Evolutionary conservation across 768 basidiomycete species (phyloP).

Genomic region (Leucosporidium creatinivorum): DNA sequence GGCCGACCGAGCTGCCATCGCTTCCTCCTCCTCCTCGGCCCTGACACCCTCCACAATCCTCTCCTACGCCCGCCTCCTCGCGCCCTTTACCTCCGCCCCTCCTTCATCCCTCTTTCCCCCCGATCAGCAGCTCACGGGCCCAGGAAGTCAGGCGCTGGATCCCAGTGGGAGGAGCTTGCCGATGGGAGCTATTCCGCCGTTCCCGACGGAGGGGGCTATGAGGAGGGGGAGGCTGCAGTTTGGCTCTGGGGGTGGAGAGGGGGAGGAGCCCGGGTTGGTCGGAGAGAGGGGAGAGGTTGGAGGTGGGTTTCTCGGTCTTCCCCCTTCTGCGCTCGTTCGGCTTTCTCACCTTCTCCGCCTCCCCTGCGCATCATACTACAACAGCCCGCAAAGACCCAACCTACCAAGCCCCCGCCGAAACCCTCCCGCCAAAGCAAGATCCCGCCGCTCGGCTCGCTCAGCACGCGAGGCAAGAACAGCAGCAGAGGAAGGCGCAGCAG

Average conservation of each 20-base stretch:
- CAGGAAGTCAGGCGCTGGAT: constrained; percentile 1
- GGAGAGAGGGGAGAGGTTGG: constrained; percentile 33
- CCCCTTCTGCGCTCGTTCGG: too few species aligned
- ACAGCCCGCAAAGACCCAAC: too few species aligned
- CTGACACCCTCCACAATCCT: constrained; percentile 17
- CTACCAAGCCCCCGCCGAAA: too few species aligned
- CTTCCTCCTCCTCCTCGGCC: not conserved
- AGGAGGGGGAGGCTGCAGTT: constrained; percentile 32
- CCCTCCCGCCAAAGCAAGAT: too few species aligned
- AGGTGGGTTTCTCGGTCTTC: constrained; percentile 4
- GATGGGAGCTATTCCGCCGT: constrained; percentile 32
- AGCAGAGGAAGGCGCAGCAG: too few species aligned
- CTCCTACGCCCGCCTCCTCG: constrained; percentile 31
- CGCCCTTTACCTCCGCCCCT: constrained; percentile 34
- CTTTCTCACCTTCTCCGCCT: too few species aligned
- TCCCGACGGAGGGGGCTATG: constrained; percentile 35
- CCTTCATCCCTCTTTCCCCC: constrained; percentile 14
- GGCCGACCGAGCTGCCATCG: constrained; percentile 11
- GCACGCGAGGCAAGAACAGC: too few species aligned
- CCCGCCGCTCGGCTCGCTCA: too few species aligned
- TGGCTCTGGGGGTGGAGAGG: constrained; percentile 6
- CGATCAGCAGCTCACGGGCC: constrained; percentile 1
- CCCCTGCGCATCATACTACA: too few species aligned
- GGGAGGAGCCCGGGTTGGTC: not conserved
- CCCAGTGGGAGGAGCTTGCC: constrained; percentile 25